Evolutionary conservation across 371 early-diverging fungal species (phyloP).

Genomic region (Rhizopus delemar): DNA sequence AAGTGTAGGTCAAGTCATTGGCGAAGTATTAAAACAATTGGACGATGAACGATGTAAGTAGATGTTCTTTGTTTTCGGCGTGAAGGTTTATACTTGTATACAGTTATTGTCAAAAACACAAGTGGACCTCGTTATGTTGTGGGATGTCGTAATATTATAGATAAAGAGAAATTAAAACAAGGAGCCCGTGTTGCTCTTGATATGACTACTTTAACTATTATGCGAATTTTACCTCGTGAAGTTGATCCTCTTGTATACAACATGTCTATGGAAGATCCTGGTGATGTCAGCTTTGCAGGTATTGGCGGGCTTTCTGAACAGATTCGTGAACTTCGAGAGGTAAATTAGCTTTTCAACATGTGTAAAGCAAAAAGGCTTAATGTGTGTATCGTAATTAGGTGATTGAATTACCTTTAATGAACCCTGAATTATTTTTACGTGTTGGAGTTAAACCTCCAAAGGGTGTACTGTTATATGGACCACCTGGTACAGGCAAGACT

Average conservation of each 20-base stretch:
- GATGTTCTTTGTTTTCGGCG: not conserved
- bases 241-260: slow-evolving; percentile 99
- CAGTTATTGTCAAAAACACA: slow-evolving; percentile 98
- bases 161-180: slow-evolving; percentile 90
- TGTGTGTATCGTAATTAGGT: slow-evolving; percentile 39
- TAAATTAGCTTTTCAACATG: slow-evolving; percentile 23
- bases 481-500: slow-evolving; percentile 95
- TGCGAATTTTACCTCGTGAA: slow-evolving; percentile 98
- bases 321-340: slow-evolving; percentile 98
- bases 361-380: too few species aligned
- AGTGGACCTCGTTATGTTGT: slow-evolving; percentile 99
- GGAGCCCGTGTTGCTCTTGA: slow-evolving; percentile 98
- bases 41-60: slow-evolving; percentile 94
- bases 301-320: slow-evolving; percentile 98
- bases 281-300: slow-evolving; percentile 93
- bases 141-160: slow-evolving; percentile 94
- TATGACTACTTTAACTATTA: slow-evolving; percentile 99
- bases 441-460: slow-evolving; percentile 97
- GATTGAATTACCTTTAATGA: slow-evolving; percentile 98
- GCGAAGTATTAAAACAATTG: slow-evolving; percentile 98
- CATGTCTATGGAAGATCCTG: slow-evolving; percentile 99
- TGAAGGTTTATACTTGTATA: not conserved
- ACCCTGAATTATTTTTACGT: slow-evolving; percentile 98
- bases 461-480: slow-evolving; percentile 98
- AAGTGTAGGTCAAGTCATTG: slow-evolving; percentile 99